Evolutionary conservation across 1,284 basidiomycete genomes (phyloP).

Genomic region (Thelephora terrestris): DNA sequence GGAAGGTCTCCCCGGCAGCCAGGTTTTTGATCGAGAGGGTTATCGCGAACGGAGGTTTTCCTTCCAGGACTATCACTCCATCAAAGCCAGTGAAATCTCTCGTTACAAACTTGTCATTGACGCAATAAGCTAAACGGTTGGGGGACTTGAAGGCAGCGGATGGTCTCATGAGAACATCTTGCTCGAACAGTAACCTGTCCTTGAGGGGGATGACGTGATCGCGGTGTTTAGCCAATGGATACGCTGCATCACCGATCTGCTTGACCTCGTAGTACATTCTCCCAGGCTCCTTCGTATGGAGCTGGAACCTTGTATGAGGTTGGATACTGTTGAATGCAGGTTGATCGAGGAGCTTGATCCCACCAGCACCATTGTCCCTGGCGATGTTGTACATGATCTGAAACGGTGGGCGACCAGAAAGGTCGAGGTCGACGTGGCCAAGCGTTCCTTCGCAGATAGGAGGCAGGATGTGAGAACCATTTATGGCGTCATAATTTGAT

Average conservation of each 20-base stretch:
- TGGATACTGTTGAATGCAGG: constrained; percentile 84
- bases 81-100: constrained; percentile 43
- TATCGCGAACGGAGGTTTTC: constrained; percentile 83
- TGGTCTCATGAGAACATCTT: constrained; percentile 71
- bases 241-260: constrained; percentile 82
- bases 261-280: constrained; percentile 84
- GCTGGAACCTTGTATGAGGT: constrained; percentile 70
- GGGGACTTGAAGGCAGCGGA: constrained; percentile 65
- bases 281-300: constrained; percentile 72
- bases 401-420: constrained; percentile 77
- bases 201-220: constrained; percentile 50
- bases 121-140: constrained; percentile 65
- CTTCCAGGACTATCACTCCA: constrained; percentile 56
- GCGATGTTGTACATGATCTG: constrained; percentile 78
- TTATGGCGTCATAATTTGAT: constrained; percentile 45
- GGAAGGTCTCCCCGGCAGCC: constrained; percentile 54
- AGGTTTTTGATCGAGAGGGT: constrained; percentile 68
- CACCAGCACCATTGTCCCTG: constrained; percentile 47
- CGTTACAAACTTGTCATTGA: constrained; percentile 56
- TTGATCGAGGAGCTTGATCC: constrained; percentile 53
- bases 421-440: constrained; percentile 72
- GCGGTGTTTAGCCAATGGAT: constrained; percentile 60
- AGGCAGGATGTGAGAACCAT: constrained; percentile 59
- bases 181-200: constrained; percentile 67
- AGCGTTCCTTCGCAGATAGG: constrained; percentile 76